These are phyloP conservation scores for Botrytis medusae DNA, from an alignment of 2,329 filamentous ascomycete species.

Conservation along the genomic window DNA sequence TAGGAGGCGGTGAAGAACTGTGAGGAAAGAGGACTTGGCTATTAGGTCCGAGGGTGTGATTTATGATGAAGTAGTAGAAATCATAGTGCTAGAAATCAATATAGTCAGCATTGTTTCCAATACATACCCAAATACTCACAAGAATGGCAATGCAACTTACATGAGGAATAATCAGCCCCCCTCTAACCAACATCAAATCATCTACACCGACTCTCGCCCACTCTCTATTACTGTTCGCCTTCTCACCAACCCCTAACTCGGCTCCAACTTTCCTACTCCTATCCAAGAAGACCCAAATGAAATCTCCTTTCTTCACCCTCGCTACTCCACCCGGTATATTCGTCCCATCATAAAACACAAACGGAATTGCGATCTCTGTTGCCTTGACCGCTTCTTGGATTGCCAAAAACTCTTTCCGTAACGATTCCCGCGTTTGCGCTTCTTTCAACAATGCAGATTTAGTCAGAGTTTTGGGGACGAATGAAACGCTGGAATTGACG, in stretches of 20 bases:
- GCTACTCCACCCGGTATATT: constrained; percentile 83
- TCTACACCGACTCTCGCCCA: constrained; percentile 96
- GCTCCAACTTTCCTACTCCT: constrained; percentile 88
- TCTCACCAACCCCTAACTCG: constrained; percentile 70
- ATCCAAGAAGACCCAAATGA: constrained; percentile 90
- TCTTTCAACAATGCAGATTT: constrained; percentile 77
- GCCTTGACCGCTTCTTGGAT: constrained; percentile 85
- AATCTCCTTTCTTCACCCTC: constrained; percentile 89
- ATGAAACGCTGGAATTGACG: constrained; percentile 59
- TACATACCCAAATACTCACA: not conserved
- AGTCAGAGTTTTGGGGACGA: constrained; percentile 72
- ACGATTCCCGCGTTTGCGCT: constrained; percentile 69
- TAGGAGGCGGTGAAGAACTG: constrained; percentile 45
- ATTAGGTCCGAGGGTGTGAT: constrained; percentile 73
- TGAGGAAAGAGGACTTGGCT: constrained; percentile 77
- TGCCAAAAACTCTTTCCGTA: constrained; percentile 76
- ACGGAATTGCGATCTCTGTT: constrained; percentile 87
- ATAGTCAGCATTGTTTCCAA: constrained; percentile 27
- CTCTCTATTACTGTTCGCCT: constrained; percentile 62
- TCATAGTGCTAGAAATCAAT: constrained; percentile 75
- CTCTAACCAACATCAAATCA: constrained; percentile 89
- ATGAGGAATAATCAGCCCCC: constrained; percentile 89
- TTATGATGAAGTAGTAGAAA: constrained; percentile 95
- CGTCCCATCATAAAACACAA: constrained; percentile 95
- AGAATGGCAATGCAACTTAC: constrained; percentile 53